Conservation (phyloP, 1,139 yeast genomes). For the Taphrina communis region DNA sequence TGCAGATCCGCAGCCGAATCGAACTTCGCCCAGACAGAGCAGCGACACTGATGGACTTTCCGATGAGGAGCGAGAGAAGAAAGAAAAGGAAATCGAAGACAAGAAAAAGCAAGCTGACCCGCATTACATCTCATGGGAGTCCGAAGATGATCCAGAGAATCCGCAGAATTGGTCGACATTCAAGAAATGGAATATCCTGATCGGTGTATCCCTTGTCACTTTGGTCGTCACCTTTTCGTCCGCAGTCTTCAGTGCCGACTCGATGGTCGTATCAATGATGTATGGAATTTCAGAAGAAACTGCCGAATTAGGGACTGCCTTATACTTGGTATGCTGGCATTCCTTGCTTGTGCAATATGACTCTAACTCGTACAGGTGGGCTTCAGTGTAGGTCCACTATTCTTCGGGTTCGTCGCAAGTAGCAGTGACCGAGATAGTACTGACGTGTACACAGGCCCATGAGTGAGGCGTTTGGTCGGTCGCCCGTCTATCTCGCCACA, state of each 20-base stretch:
- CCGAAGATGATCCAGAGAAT: slow-evolving; percentile 62
- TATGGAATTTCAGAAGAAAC: slow-evolving; percentile 55
- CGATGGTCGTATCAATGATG: slow-evolving; percentile 69
- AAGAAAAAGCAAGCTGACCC: slow-evolving; percentile 9
- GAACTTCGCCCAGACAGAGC: neutral
- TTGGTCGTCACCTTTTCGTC: slow-evolving; percentile 66
- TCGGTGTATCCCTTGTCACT: slow-evolving; percentile 53
- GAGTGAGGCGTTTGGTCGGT: slow-evolving; percentile 56
- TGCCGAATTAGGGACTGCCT: slow-evolving; percentile 69
- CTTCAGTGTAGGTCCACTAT: slow-evolving; percentile 5
- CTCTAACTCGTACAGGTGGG: neutral
- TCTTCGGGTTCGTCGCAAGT: neutral
- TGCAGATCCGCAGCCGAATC: neutral
- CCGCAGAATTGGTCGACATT: slow-evolving; percentile 62
- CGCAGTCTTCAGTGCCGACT: slow-evolving; percentile 55
- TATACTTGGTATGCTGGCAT: slow-evolving; percentile 60
- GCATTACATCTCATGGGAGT: slow-evolving; percentile 55
- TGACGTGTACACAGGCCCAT: slow-evolving; percentile 56
- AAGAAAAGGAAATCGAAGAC: neutral
- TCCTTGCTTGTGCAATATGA: too few relatives aligned
- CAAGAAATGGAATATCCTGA: slow-evolving; percentile 37
- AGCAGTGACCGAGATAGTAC: slow-evolving; percentile 50
- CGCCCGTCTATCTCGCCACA: slow-evolving; percentile 53
- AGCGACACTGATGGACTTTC: slow-evolving; percentile 3
- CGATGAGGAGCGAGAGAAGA: slow-evolving; percentile 12